A percentile compares a stretch with the other conserved stretches of the same genome.
phyloP scores from a whole-genome alignment of 164 flowering plant species.

The Berberis thunbergii region DNA sequence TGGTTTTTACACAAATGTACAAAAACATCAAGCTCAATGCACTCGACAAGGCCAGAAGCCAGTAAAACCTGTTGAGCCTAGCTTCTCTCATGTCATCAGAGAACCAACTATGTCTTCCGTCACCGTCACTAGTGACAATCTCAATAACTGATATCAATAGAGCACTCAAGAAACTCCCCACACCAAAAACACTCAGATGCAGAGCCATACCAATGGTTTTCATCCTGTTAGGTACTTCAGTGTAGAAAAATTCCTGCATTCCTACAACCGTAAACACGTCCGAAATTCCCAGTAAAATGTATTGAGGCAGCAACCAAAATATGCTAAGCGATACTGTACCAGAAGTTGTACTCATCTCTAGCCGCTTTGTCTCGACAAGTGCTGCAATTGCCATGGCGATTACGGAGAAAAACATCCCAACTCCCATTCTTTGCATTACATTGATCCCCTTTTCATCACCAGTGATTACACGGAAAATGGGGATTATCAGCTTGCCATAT shows the following conservation, averaged over 20 bases:
- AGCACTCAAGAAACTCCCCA: conserved; percentile 83
- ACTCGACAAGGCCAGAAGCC: conserved; percentile 60
- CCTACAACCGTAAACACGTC: conserved; percentile 97
- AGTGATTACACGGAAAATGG: conserved; percentile 33
- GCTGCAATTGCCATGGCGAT: conserved; percentile 87
- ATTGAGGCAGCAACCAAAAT: conserved; percentile 90
- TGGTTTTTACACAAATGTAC: conserved; percentile 33
- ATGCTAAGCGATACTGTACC: conserved; percentile 47
- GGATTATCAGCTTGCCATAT: conserved; percentile 64
- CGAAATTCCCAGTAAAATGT: conserved; percentile 72
- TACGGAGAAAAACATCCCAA: conserved; percentile 78
- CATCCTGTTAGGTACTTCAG: conserved; percentile 74
- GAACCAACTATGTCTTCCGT: conserved; percentile 60
- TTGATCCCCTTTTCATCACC: conserved; percentile 46
- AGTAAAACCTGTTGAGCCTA: conserved; percentile 71
- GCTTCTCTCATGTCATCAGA: conserved; percentile 79
- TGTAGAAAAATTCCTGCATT: conserved; percentile 95
- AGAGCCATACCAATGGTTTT: conserved; percentile 84
- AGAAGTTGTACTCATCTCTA: conserved; percentile 21
- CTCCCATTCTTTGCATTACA: conserved; percentile 82
- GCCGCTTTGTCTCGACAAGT: conserved; percentile 52
- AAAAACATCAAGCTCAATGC: conserved; percentile 54
- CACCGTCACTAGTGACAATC: conserved; percentile 27
- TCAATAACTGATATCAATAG: conserved; percentile 65
- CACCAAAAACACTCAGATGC: conserved; percentile 93